Conservation (phyloP, 2,329 filamentous ascomycete genomes). For the Herpotrichia juniperi region DNA sequence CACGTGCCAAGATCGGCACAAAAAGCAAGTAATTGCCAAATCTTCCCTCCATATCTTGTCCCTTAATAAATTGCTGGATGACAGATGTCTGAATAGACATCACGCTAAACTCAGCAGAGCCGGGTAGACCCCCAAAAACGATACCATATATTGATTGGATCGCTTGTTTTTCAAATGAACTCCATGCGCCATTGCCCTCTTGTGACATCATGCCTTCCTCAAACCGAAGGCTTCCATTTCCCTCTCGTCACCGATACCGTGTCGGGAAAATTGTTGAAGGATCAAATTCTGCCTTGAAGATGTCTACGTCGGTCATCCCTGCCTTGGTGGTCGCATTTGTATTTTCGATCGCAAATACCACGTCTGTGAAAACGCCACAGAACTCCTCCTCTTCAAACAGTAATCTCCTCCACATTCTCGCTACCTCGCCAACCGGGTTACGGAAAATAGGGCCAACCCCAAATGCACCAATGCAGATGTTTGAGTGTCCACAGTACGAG, state of each 20-base stretch:
- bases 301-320: constrained; percentile 43
- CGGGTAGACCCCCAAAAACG: background rate
- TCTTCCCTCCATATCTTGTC: background rate
- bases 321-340: constrained; percentile 38
- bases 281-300: constrained; percentile 49
- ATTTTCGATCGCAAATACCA: constrained; percentile 54
- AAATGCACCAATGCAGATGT: constrained; percentile 52
- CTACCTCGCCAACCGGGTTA: constrained; percentile 51
- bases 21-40: constrained; percentile 10
- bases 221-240: background rate
- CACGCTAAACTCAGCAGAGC: constrained; percentile 10
- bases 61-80: constrained; percentile 6
- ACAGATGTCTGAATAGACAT: constrained; percentile 19
- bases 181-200: constrained; percentile 10
- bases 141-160: constrained; percentile 14
- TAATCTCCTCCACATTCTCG: constrained; percentile 52
- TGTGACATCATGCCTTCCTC: constrained; percentile 20
- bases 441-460: constrained; percentile 53
- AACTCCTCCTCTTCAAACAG: constrained; percentile 53
- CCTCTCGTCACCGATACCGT: constrained; percentile 25
- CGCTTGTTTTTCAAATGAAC: constrained; percentile 7
- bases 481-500: constrained; percentile 48
- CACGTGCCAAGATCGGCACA: constrained; percentile 10
- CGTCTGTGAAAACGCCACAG: constrained; percentile 49
- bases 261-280: constrained; percentile 47